phyloP scores from a whole-genome alignment of 176 grass and related monocot genomes.

The Poa annua region DNA sequence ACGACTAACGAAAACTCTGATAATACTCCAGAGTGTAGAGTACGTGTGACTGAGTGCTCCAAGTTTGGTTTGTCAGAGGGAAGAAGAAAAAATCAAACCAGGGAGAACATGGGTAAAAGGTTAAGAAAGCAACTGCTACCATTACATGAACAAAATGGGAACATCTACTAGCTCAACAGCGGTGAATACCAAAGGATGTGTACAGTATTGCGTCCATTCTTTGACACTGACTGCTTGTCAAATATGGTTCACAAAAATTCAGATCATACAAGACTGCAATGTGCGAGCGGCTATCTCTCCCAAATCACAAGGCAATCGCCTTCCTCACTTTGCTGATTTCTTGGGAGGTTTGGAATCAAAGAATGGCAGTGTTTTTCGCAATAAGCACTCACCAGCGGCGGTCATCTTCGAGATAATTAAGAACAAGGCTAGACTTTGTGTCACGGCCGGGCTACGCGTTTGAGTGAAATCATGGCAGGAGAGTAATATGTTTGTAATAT shows the following conservation, averaged over 20 bases:
- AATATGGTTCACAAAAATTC: neutral
- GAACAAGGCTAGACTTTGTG: too few relatives aligned
- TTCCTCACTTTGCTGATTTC: too few relatives aligned
- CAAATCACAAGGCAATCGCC: too few relatives aligned
- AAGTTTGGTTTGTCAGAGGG: neutral
- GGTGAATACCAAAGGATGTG: neutral
- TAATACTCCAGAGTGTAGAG: neutral
- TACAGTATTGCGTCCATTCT: neutral
- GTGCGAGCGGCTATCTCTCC: too few relatives aligned
- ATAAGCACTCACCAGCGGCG: too few relatives aligned
- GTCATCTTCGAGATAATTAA: too few relatives aligned
- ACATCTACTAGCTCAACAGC: neutral
- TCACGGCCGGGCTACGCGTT: too few relatives aligned
- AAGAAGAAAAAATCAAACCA: neutral
- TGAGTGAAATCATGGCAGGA: too few relatives aligned
- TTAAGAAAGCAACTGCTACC: neutral
- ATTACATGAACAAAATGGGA: neutral
- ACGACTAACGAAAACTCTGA: neutral
- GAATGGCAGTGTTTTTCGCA: too few relatives aligned
- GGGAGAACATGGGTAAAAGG: neutral
- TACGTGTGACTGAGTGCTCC: neutral
- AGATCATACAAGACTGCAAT: too few relatives aligned
- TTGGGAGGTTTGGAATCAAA: too few relatives aligned
- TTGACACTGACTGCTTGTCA: neutral
- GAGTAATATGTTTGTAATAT: too few relatives aligned